Percentiles rank a stretch among this genome's conserved stretches.
phyloP scores from a whole-genome alignment of 345 rosid genomes.

The Ceriops zippeliana region DNA sequence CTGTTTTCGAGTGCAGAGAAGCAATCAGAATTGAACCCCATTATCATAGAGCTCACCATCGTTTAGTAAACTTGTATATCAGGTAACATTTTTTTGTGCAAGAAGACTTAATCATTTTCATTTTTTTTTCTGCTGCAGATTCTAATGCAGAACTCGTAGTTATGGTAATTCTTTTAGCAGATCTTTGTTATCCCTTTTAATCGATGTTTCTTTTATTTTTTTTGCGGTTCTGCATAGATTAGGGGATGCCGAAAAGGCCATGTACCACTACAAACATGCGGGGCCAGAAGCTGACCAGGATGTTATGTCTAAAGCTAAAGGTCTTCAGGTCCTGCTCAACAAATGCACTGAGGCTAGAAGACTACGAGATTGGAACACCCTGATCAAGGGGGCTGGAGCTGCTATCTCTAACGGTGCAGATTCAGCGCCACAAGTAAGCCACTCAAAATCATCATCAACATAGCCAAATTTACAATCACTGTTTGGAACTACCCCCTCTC shows the following conservation, averaged over 20 bases:
- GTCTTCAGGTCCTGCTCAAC: conserved; percentile 49
- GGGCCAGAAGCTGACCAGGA: conserved; percentile 78
- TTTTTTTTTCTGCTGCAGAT: too few species aligned
- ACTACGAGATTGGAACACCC: conserved; percentile 61
- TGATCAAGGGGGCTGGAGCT: conserved; percentile 46
- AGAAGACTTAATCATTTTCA: too few species aligned
- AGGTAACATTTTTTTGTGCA: conserved; percentile 36
- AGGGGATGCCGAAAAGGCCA: conserved; percentile 86
- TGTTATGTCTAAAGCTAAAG: conserved; percentile 64
- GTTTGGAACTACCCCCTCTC: too few species aligned
- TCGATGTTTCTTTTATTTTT: too few species aligned
- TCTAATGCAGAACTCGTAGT: too few species aligned
- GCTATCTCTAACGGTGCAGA: conserved; percentile 73
- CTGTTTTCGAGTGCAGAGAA: conserved; percentile 86
- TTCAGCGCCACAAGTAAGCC: conserved; percentile 73
- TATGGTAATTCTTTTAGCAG: too few species aligned
- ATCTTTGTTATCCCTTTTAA: background rate
- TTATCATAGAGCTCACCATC: conserved; percentile 91
- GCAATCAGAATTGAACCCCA: conserved; percentile 82
- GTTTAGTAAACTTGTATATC: conserved; percentile 73
- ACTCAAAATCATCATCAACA: background rate
- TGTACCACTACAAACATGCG: conserved; percentile 77
- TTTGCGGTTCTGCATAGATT: conserved; percentile 38
- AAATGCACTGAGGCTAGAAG: conserved; percentile 72
- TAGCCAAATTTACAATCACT: too few species aligned